Percentiles rank a stretch among this genome's conserved stretches.
These are phyloP conservation scores for Lindgomyces ingoldianus DNA, from an alignment of 495 filamentous ascomycete genomes.

Conservation along the genomic window DNA sequence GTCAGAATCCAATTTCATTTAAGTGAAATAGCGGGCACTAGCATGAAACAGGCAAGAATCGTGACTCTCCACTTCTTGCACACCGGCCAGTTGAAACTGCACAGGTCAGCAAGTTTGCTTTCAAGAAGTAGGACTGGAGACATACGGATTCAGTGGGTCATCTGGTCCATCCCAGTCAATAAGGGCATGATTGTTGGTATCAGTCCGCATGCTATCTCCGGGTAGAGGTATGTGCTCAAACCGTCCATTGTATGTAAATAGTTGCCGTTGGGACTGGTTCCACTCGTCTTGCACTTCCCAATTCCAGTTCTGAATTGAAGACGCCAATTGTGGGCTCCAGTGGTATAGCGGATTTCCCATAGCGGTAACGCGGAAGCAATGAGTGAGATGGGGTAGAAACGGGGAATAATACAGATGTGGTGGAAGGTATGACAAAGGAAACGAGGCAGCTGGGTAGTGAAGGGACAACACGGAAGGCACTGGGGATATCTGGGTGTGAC, in stretches of 20 bases:
- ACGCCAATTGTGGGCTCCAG: neutral
- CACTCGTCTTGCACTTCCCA: neutral
- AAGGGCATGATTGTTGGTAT: neutral
- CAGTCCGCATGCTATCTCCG: neutral
- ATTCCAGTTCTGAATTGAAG: constrained; percentile 9
- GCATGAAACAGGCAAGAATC: constrained; percentile 38
- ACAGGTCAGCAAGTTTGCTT: neutral
- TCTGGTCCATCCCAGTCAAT: constrained; percentile 37
- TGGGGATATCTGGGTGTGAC: neutral
- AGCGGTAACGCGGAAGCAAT: neutral
- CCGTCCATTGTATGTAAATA: constrained; percentile 5
- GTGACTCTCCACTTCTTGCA: constrained; percentile 42
- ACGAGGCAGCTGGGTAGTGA: neutral
- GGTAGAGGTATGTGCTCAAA: neutral
- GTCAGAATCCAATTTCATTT: constrained; percentile 3
- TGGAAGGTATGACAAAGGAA: neutral
- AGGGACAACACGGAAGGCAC: neutral
- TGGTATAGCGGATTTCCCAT: neutral
- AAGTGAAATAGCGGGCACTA: neutral
- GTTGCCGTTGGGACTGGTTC: neutral
- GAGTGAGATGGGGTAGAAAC: neutral
- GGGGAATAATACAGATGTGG: neutral
- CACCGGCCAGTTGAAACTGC: constrained; percentile 38
- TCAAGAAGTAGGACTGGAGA: neutral
- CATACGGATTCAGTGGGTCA: constrained; percentile 39